phyloP scores from a whole-genome alignment of 257 asterid genomes.

The Gynochthodes officinalis region DNA sequence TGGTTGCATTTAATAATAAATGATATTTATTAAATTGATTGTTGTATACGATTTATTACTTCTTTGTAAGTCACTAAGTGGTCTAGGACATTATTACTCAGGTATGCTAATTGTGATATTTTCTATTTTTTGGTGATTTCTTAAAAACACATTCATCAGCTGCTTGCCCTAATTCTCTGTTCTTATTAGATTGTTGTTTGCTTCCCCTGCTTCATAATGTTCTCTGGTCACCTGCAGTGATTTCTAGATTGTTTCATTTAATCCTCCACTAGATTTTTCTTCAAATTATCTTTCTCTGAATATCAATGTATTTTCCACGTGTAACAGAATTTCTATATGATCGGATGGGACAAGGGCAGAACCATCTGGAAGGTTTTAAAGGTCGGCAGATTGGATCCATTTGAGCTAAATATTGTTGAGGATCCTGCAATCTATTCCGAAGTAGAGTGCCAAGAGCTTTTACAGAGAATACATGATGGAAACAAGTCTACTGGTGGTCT shows the following conservation, averaged over 20 bases:
- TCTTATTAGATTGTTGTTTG: not conserved
- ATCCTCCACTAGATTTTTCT: not conserved
- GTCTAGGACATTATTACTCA: not conserved
- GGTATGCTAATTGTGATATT: not conserved
- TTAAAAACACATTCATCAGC: not conserved
- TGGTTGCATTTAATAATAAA: not conserved
- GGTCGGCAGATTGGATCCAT: conserved; percentile 68
- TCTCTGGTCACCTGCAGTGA: not conserved
- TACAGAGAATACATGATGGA: conserved; percentile 72
- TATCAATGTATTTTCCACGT: conserved; percentile 14
- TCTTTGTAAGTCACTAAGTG: not conserved
- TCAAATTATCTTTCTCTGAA: not conserved
- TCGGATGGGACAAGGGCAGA: conserved; percentile 74
- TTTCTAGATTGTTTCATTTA: not conserved
- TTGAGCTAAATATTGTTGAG: conserved; percentile 61
- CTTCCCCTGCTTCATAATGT: not conserved
- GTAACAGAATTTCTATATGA: conserved; percentile 74
- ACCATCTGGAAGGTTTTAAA: conserved; percentile 79
- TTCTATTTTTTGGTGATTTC: not conserved
- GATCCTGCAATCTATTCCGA: conserved; percentile 70
- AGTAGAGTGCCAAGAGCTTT: conserved; percentile 63
- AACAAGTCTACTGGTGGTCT: conserved; percentile 84
- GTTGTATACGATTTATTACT: not conserved
- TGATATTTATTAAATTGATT: not conserved
- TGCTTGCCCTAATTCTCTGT: not conserved